phyloP scores from a whole-genome alignment of 1,284 basidiomycete species.

The Ceraceosorus guamensis region DNA sequence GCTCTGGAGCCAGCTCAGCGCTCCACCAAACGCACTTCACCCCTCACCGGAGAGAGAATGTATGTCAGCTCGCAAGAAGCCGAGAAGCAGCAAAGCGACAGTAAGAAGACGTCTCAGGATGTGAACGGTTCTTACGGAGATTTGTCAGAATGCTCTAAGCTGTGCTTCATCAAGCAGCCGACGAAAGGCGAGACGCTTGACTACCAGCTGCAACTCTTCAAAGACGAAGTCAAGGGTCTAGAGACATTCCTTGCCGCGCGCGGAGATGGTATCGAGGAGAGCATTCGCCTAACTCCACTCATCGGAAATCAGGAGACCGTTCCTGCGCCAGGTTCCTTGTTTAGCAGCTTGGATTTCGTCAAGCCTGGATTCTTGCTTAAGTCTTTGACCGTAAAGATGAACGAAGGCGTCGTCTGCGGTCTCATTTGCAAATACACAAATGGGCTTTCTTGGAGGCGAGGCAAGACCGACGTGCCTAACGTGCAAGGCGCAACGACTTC shows the following conservation, averaged over 20 bases:
- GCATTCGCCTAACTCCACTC: constrained; percentile 1
- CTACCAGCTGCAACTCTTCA: not conserved
- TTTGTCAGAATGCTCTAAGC: not conserved
- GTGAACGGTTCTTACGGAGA: too few species aligned
- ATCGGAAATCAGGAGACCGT: not conserved
- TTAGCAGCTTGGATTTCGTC: constrained; percentile 5
- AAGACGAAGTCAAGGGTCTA: not conserved
- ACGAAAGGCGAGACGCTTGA: not conserved
- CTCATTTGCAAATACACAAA: constrained; percentile 4
- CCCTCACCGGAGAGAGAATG: constrained; percentile 5
- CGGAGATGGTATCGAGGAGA: constrained; percentile 2
- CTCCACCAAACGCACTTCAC: constrained; percentile 1
- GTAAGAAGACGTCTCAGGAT: not conserved
- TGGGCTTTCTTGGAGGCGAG: constrained; percentile 4
- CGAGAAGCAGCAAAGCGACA: not conserved
- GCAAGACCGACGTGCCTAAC: too few species aligned
- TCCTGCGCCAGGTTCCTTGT: not conserved
- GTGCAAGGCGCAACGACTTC: too few species aligned
- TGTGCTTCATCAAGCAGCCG: constrained; percentile 2
- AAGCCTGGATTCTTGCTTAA: constrained; percentile 2
- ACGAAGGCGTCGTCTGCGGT: not conserved
- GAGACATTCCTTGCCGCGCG: constrained; percentile 2
- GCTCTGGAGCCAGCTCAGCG: constrained; percentile 3
- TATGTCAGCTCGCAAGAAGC: not conserved
- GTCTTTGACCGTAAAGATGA: not conserved